phyloP scores from a whole-genome alignment of 2,329 filamentous ascomycete species.

The Trichoderma brevicompactum region DNA sequence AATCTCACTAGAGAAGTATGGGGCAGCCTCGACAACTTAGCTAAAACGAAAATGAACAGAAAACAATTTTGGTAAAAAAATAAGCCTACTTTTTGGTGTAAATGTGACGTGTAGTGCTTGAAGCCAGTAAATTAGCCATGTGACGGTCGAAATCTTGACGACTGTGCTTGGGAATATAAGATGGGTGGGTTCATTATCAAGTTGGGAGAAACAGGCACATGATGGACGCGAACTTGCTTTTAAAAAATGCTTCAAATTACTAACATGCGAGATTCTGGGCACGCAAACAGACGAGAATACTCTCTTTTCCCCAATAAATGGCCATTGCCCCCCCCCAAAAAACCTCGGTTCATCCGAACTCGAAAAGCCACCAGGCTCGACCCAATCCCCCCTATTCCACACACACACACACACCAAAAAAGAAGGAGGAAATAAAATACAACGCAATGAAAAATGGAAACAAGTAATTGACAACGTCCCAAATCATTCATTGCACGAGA shows the following conservation, averaged over 20 bases:
- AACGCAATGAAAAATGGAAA: neutral
- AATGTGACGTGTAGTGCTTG: neutral
- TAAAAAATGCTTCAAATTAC: no score
- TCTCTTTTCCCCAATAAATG: neutral
- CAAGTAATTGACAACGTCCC: neutral
- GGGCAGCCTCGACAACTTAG: constrained; percentile 23
- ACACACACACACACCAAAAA: no score
- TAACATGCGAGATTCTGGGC: neutral
- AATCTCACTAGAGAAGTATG: constrained; percentile 20
- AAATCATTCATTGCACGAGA: neutral
- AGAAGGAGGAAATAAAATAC: neutral
- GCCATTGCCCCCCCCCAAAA: neutral
- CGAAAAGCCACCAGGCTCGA: constrained; percentile 4
- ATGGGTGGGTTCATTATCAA: no score
- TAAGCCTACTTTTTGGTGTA: neutral
- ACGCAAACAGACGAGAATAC: no score
- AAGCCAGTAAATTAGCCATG: no score
- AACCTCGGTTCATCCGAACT: neutral
- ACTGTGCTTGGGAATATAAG: no score
- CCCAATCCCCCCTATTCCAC: neutral
- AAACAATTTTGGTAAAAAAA: constrained; percentile 24
- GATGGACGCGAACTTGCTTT: no score
- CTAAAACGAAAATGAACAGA: constrained; percentile 15
- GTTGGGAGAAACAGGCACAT: no score
- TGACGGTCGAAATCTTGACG: no score